Base-by-base conservation (phyloP, 441 rosid species). In the Adansonia grandidieri region DNA sequence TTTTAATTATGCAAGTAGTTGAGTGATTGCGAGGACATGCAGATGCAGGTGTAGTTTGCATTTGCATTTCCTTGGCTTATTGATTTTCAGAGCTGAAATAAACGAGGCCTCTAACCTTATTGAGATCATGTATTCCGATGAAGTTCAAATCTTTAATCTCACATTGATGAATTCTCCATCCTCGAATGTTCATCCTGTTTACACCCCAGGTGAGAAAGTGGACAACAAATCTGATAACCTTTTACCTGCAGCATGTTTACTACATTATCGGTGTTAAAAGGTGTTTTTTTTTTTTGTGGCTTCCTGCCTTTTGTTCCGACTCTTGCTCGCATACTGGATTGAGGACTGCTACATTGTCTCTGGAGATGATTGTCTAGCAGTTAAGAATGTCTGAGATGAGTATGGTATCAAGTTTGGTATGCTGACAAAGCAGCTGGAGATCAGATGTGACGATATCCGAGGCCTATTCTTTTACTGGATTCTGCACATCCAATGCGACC, bases 161-260 rank as follows among this genome's bases (percentile, higher is more conserved):
- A 90, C 91, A 11, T 83, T 90, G 80, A 78, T 90, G 71, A 87
- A 90, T 71, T 90, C 94, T 20, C 94, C 94, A 56, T 89, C 91
- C 61, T 90, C 92, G 94, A 88, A 89, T 75, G 85, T 90, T 24
- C 94, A 90, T 51, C 94, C 94, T 75, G 85, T 88, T 50, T 90
- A 90, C 85, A 79, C 40, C 5, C 40, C 40, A 37, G 40, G 40
- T 37, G 40, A 37, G 40, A 37, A 37, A 37, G 40, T 37, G 40
- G 40, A 37, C 40, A 37, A 37, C 4, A 5, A 37, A 37, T 37
- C 40, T 37, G 40, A 37, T 37, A 19, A 57, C 28, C 14, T 58
- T 58, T 6, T 58, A 20, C 32, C 80, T 48, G 60, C 3, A 5
- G 58, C 4, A 50, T 2, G n/a, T 37, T 37, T 37, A 37, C 40